Evolutionary conservation across 495 filamentous ascomycete species (phyloP).

Genomic region (Neurospora cerealis): DNA sequence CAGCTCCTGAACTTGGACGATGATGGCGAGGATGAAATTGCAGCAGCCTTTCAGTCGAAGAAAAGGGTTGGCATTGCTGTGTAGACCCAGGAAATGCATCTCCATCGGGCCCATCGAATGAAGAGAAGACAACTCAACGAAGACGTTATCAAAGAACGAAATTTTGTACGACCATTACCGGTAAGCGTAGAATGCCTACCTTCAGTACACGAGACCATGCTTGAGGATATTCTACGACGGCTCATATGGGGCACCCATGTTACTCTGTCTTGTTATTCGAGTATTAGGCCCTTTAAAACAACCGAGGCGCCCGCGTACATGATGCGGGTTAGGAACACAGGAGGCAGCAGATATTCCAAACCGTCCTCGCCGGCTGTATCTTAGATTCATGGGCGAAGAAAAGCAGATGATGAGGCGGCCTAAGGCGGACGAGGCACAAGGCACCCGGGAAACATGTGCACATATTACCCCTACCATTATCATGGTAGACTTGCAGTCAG

Average conservation of each 20-base stretch:
- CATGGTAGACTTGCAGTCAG: neutral
- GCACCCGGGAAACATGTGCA: neutral
- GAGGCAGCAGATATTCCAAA: neutral
- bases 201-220: neutral
- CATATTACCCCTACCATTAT: neutral
- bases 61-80: conserved; percentile 15
- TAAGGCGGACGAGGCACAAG: neutral
- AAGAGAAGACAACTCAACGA: neutral
- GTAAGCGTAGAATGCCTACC: neutral
- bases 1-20: conserved; percentile 47
- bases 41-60: conserved; percentile 16
- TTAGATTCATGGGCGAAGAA: neutral
- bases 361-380: neutral
- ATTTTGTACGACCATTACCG: neutral
- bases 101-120: neutral
- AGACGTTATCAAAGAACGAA: neutral
- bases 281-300: neutral
- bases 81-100: conserved; percentile 2
- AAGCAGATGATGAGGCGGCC: neutral
- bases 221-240: neutral
- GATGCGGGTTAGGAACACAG: neutral
- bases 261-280: neutral
- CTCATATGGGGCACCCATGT: neutral
- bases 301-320: neutral
- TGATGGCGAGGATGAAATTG: conserved; percentile 21